These are phyloP conservation scores for Dichotomopilus funicola DNA, from an alignment of 2,329 filamentous ascomycete species.

Conservation along the genomic window DNA sequence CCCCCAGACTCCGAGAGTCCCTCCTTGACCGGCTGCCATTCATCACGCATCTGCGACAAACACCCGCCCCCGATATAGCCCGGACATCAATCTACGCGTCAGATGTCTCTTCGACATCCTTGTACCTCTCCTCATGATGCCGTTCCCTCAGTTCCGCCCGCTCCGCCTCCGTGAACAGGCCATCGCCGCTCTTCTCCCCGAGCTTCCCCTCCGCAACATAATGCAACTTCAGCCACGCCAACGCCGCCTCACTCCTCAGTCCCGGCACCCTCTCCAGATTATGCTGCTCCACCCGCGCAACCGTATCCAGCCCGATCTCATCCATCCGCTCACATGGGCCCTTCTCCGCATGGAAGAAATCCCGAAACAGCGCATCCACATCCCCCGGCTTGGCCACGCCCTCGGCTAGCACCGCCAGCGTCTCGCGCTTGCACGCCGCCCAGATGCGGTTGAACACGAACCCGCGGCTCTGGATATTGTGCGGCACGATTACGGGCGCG, in stretches of 20 bases:
- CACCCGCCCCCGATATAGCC: background rate
- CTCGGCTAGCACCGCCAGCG: constrained; percentile 27
- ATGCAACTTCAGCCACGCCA: constrained; percentile 25
- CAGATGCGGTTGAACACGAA: constrained; percentile 33
- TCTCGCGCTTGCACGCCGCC: constrained; percentile 32
- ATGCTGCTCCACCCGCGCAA: constrained; percentile 27
- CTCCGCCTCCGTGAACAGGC: constrained; percentile 24
- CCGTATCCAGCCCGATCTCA: constrained; percentile 29
- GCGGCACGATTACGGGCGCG: constrained; percentile 23
- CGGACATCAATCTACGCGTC: constrained; percentile 14
- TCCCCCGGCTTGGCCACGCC: constrained; percentile 28
- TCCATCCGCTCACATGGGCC: constrained; percentile 31
- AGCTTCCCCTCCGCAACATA: constrained; percentile 26
- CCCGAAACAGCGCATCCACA: constrained; percentile 29
- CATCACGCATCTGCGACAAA: background rate
- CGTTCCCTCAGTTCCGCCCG: constrained; percentile 21
- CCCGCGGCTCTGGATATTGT: constrained; percentile 27
- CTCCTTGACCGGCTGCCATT: no score
- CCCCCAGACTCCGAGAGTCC: no score
- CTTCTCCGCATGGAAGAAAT: constrained; percentile 27
- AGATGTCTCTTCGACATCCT: constrained; percentile 21
- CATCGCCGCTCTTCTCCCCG: constrained; percentile 28
- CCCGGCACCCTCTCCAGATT: constrained; percentile 17
- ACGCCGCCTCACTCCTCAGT: constrained; percentile 10
- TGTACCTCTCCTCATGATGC: constrained; percentile 15